Conservation (phyloP, 345 rosid genomes). For the Boechera retrofracta region DNA sequence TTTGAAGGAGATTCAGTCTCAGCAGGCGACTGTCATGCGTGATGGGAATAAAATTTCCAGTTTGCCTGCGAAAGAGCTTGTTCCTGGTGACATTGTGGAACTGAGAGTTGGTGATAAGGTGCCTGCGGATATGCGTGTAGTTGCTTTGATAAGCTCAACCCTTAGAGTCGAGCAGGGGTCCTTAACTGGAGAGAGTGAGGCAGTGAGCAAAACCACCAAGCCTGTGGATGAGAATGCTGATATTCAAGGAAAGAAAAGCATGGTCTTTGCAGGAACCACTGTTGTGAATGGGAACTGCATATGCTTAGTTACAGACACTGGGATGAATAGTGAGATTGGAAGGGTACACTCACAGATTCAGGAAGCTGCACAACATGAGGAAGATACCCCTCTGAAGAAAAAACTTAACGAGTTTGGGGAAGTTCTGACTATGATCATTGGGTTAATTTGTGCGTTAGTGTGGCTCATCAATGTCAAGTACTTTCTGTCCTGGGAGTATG, state of each 20-base stretch:
- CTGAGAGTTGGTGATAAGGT: constrained; percentile 83
- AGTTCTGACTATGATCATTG: constrained; percentile 78
- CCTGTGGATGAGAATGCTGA: constrained; percentile 67
- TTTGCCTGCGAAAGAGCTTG: constrained; percentile 79
- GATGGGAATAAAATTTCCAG: constrained; percentile 57
- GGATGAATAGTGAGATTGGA: constrained; percentile 91
- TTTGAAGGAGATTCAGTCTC: constrained; percentile 87
- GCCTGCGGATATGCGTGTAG: constrained; percentile 85
- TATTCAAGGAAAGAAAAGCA: constrained; percentile 87
- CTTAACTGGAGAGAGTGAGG: constrained; percentile 92
- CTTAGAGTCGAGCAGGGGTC: constrained; percentile 88
- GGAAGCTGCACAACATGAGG: constrained; percentile 81
- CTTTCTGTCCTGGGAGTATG: constrained; percentile 90
- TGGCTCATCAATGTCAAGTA: constrained; percentile 96
- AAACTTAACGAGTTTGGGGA: constrained; percentile 92
- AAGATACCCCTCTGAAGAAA: constrained; percentile 93
- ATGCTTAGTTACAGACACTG: constrained; percentile 78
- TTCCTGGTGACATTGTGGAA: constrained; percentile 85
- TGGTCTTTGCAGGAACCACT: constrained; percentile 90
- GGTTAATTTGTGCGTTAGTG: constrained; percentile 77
- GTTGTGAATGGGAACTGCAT: constrained; percentile 85
- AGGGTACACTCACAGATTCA: constrained; percentile 95
- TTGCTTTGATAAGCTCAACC: constrained; percentile 74
- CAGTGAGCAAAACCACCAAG: constrained; percentile 78
- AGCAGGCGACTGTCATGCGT: constrained; percentile 73